Evolutionary conservation across 768 basidiomycete species (phyloP).

Genomic region (Lactarius sp.): DNA sequence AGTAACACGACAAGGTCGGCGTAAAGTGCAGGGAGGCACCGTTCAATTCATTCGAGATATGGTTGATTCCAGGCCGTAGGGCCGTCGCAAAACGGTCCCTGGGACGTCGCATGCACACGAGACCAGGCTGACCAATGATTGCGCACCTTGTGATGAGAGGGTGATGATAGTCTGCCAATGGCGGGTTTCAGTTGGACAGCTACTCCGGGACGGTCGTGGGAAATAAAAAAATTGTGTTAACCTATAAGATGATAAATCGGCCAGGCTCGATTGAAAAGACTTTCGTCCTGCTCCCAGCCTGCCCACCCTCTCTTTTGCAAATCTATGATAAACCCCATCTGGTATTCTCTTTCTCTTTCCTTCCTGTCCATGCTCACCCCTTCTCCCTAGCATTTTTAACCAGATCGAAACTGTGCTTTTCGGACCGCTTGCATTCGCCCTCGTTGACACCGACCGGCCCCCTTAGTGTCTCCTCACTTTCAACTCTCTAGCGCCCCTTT

Average conservation of each 20-base stretch:
- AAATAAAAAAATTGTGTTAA: background rate
- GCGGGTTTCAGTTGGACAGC: no score
- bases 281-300: background rate
- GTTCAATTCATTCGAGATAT: background rate
- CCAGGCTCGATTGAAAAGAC: background rate
- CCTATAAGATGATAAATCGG: background rate
- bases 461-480: constrained; percentile 48
- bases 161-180: background rate
- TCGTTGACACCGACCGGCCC: constrained; percentile 70
- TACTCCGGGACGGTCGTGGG: background rate
- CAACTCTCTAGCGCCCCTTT: constrained; percentile 1
- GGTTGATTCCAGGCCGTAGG: background rate
- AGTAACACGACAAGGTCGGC: background rate
- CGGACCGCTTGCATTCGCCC: constrained; percentile 51
- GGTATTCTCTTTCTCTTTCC: constrained; percentile 13
- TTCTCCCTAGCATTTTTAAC: constrained; percentile 27
- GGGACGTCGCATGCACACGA: no score
- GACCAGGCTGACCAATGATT: background rate
- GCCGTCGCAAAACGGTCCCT: background rate
- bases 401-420: constrained; percentile 52
- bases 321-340: constrained; percentile 28
- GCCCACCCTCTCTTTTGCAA: constrained; percentile 14
- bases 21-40: background rate
- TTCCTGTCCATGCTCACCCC: constrained; percentile 3
- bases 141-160: background rate